Base-by-base conservation (phyloP, 352 stramenopile genomes). In the Albugo candida region DNA sequence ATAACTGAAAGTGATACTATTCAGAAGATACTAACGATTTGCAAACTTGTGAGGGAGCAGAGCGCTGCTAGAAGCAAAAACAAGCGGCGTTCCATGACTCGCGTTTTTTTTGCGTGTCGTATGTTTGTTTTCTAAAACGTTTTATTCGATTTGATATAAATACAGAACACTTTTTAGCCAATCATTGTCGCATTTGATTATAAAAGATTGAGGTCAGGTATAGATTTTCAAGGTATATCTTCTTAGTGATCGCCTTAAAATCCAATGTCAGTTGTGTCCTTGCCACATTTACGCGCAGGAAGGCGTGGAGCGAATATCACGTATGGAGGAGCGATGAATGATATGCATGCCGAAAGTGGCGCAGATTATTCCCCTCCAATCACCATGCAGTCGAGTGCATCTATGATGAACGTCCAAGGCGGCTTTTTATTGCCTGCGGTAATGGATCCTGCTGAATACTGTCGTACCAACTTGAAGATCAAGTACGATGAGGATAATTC, bases 401-500 rank as follows among this genome's bases (percentile, higher is more conserved):
- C 46, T 5, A 37, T 52, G 24, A 48, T 59, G 19, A 55, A 45
- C 19, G 55, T 42, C 41, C 56, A 58, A 36, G 58, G 64, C 34
- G 72, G 77, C 49, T 91, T 91, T 41, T 24, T 89, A 58, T 60
- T 89, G 47, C 74, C 67, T 11, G 65, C 71, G 13, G 73, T 83
- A 39, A 60, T 72, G 0, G 71, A 99, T 70, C 93, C 92, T 17
- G 93, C 94, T 34, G 67, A 81, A 21, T 99, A 97, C 59, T 95
- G 84, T 51, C 86, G 89, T 51, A 84, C 67, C 49, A 95, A 99
- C 70, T 96, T 99, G 60, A 92, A 95, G 54, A 93, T 94, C 47
- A 88, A 95, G 51, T 98, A 97, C 68, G 86, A 86, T 52, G 85
- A 92, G 44, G 95, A 99, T 62, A 88, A 94, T 40, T 64, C 91